Evolutionary conservation across 768 basidiomycete genomes (phyloP), one percentile per base, ranked within the genome.

Genomic region (Russula abietina): DNA sequence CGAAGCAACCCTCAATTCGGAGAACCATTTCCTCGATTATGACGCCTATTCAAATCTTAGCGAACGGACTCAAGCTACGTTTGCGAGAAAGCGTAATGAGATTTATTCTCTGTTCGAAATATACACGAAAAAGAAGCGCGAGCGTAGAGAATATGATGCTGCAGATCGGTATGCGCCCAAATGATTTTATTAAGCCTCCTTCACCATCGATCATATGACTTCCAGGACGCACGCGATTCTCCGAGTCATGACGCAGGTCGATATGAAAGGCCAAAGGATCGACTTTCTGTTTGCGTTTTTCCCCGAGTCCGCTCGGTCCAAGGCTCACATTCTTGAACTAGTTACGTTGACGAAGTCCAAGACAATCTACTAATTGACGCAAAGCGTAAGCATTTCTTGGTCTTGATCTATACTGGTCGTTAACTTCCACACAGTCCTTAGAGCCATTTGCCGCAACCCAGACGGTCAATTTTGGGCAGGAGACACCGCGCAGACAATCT

Each of bases 381-480:
- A 2, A 74, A 82, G 19, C 68, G 88, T 88, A 70, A 30, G 80
- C 68, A 38, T 14, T 19, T 45, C 9, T 55, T n/a, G 28, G 12
- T 24, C 11, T 19, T 2, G 16, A n/a, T 16, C 26, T n/a, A 22
- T n/a, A 22, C 19, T 26, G 9, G 22, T 26, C 1, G n/a, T 22
- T 3, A 45, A 46, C 5, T 3, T 36, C 26, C 39, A 19, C 55
- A 1, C 43, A 89, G 88, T 90, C 8, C 71, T 89, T 38, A 75
- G 88, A 43, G 73, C 76, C 2, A 70, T 90, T 26, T 88, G 86
- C 65, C 69, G 72, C 16, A 87, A 88, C 68, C 79, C 82, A 1
- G 75, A 86, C 53, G 87, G 88, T 0, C 71, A 87, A n/a, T 88
- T 89, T 68, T 89, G 87, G 86, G 88, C 88, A 2, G 88, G 88